These are phyloP conservation scores for Fomitopsis palustris DNA, from an alignment of 1,284 basidiomycete genomes.

Conservation along the genomic window DNA sequence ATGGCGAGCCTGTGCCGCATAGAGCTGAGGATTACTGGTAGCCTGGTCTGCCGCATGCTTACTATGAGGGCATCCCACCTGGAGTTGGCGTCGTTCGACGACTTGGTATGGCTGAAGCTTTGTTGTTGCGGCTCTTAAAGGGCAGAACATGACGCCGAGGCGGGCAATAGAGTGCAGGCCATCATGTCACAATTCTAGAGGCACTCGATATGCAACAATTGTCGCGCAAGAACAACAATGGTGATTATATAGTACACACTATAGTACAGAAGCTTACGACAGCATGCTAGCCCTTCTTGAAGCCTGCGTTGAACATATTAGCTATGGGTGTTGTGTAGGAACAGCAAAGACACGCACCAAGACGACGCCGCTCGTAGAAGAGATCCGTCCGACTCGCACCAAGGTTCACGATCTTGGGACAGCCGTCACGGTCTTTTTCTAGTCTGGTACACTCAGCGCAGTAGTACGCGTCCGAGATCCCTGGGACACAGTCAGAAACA, in stretches of 20 bases:
- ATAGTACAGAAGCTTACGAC: neutral
- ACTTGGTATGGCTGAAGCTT: too few species aligned
- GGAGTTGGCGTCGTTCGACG: too few species aligned
- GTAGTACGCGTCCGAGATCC: slow-evolving; percentile 97
- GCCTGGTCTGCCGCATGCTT: neutral
- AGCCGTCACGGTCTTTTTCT: slow-evolving; percentile 98
- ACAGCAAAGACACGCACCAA: slow-evolving; percentile 45
- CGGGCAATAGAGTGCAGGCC: neutral
- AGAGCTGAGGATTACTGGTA: slow-evolving; percentile 70
- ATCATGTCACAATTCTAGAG: too few species aligned
- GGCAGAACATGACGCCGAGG: neutral
- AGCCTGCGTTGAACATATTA: slow-evolving; percentile 42
- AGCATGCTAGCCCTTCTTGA: slow-evolving; percentile 69
- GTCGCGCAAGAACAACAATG: too few species aligned
- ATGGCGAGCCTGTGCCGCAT: slow-evolving; percentile 54
- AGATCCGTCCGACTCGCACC: slow-evolving; percentile 87
- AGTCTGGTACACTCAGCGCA: slow-evolving; percentile 95
- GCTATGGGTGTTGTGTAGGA: neutral
- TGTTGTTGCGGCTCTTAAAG: too few species aligned
- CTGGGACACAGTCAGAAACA: slow-evolving; percentile 36
- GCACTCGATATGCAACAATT: too few species aligned
- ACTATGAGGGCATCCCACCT: too few species aligned
- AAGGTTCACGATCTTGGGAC: slow-evolving; percentile 97
- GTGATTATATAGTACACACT: neutral
- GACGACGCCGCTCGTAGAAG: slow-evolving; percentile 83